Evolutionary conservation across 495 filamentous ascomycete genomes (phyloP).

Genomic region (Penicillium malachiteum): DNA sequence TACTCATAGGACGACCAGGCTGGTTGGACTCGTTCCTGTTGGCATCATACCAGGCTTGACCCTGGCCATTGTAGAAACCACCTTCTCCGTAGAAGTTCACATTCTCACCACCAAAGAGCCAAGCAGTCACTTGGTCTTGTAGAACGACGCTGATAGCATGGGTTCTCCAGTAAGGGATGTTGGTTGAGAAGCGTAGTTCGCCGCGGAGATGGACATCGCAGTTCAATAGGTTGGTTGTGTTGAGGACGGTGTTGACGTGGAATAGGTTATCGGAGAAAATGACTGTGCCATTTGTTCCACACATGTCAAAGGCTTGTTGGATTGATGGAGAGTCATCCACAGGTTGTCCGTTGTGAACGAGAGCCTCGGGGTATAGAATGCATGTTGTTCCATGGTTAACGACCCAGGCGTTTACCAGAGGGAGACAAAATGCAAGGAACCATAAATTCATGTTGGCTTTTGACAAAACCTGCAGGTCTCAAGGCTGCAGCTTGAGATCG

Average conservation of each 20-base stretch:
- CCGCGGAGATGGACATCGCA: constrained; percentile 40
- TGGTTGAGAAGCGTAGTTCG: constrained; percentile 36
- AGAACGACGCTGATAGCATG: constrained; percentile 40
- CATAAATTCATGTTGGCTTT: constrained; percentile 8
- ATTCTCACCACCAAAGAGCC: constrained; percentile 44
- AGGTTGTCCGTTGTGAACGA: constrained; percentile 12
- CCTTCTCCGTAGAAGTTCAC: constrained; percentile 35
- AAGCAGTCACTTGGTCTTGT: constrained; percentile 50
- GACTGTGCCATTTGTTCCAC: constrained; percentile 39
- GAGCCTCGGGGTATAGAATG: constrained; percentile 15
- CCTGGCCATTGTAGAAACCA: constrained; percentile 47
- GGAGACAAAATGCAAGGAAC: constrained; percentile 8
- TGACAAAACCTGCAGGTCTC: not conserved
- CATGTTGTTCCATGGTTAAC: constrained; percentile 22
- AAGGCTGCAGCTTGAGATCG: not conserved
- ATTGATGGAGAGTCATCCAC: constrained; percentile 43
- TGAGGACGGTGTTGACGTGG: constrained; percentile 42
- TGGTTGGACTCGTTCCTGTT: constrained; percentile 34
- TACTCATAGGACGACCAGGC: constrained; percentile 42
- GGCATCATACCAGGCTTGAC: constrained; percentile 45
- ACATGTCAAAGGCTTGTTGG: constrained; percentile 40
- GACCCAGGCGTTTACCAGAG: constrained; percentile 17
- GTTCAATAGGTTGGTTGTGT: constrained; percentile 42
- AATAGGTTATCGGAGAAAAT: constrained; percentile 39
- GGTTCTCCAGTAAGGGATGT: constrained; percentile 47